A percentile compares a stretch with the other conserved stretches of the same genome.
Conservation (phyloP, 192 early-diverging fungal genomes). For the Coemansia sp. region DNA sequence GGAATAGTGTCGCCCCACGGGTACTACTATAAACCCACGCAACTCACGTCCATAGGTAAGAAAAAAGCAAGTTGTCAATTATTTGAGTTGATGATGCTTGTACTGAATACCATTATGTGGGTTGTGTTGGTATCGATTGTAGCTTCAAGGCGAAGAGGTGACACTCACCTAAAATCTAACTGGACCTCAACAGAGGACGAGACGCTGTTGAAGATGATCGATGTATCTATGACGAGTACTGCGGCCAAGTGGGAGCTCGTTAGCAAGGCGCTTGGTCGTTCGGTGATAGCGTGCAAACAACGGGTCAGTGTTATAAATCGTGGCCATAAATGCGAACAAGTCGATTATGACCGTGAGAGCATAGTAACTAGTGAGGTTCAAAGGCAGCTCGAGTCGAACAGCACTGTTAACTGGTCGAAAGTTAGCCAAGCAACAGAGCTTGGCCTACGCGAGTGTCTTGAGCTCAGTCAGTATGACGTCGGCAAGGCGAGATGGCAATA, state of each 20-base stretch:
- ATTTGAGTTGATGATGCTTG: background rate
- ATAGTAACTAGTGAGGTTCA: background rate
- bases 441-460: slow-evolving; percentile 9
- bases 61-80: background rate
- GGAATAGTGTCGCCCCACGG: background rate
- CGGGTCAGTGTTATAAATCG: background rate
- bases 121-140: background rate
- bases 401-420: slow-evolving; percentile 4
- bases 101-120: background rate
- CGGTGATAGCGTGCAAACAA: background rate
- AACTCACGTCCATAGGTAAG: background rate
- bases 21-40: background rate
- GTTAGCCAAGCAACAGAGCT: background rate
- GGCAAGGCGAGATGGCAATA: slow-evolving; percentile 16
- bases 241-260: background rate
- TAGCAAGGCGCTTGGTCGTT: background rate
- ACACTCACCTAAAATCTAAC: background rate
- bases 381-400: background rate
- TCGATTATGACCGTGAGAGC: background rate
- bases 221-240: background rate
- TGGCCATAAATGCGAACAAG: background rate
- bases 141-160: background rate
- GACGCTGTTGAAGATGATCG: background rate
- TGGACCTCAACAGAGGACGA: background rate
- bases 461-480: background rate